Evolutionary conservation across 169 alveolate species (phyloP), one percentile per base, ranked within the genome.

Genomic region (Babesia caballi): DNA sequence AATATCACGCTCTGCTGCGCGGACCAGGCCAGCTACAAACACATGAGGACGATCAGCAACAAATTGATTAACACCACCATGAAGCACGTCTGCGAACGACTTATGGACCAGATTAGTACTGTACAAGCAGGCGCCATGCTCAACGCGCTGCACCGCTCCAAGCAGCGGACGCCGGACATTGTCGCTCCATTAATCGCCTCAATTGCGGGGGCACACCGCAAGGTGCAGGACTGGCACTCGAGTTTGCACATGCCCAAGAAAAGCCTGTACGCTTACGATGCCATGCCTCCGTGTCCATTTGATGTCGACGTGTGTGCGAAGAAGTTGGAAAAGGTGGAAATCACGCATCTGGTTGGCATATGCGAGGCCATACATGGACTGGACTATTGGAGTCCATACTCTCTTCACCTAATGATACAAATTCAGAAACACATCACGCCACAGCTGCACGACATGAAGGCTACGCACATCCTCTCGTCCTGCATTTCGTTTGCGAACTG

Each of bases 391-490:
- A 69, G 60, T 8, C 82, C 76, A 47, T 78, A 44, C 42, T 54
- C 83, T 23, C 51, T 78, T 2, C 68, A 78, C 36, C 56, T 78
- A 21, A 47, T 78, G 76, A n/a, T 78, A 9, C 73, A 65, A 21
- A 68, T 78, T 19, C 61, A 69, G 67, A 66, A 57, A 23, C 72
- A 65, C 25, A 53, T 78, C n/a, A 41, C 58, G 36, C 87, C 87
- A 1, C 76, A 65, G 35, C 47, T 78, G 36, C 87, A 78, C 30
- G 87, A 78, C 38, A 65, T 78, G 82, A 78, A 78, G 70, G 71
- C 87, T 2, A 78, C 67, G 12, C 72, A 78, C 30, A 70, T 78
- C 35, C 58, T 78, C 4, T 35, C 60, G 12, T 52, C 57, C 32
- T 32, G 65, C 6, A 33, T 78, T 17, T 68, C 83, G 46, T 78